A percentile compares a stretch with the other conserved stretches of the same genome.
These are phyloP conservation scores for Peniophora sp. DNA, from an alignment of 1,284 basidiomycete species.

Conservation along the genomic window DNA sequence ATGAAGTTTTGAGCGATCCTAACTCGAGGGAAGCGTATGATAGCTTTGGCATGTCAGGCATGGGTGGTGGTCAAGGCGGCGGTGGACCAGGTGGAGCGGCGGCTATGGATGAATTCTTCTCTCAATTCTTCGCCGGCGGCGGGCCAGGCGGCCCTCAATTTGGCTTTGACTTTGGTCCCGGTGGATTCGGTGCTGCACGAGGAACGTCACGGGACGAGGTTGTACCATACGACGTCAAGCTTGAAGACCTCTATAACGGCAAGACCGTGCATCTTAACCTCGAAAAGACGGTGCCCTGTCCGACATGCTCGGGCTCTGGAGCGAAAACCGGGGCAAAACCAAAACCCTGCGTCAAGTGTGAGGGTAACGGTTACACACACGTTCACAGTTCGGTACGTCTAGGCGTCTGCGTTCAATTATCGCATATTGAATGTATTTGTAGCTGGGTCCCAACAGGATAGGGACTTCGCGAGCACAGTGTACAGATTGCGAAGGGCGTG, in stretches of 20 bases:
- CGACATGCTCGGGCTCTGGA: slow-evolving; percentile 78
- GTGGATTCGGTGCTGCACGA: slow-evolving; percentile 39
- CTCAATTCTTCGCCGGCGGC: slow-evolving; percentile 59
- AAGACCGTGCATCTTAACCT: slow-evolving; percentile 86
- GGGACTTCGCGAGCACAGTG: slow-evolving; percentile 56
- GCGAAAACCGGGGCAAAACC: slow-evolving; percentile 75
- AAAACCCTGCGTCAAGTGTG: slow-evolving; percentile 75
- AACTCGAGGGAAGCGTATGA: slow-evolving; percentile 80
- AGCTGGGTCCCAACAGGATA: slow-evolving; percentile 44
- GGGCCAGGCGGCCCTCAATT: slow-evolving; percentile 36
- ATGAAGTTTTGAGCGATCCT: slow-evolving; percentile 80
- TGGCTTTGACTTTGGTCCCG: slow-evolving; percentile 52
- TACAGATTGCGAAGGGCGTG: slow-evolving; percentile 73
- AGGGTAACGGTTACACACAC: slow-evolving; percentile 74
- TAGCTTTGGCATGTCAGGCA: slow-evolving; percentile 65
- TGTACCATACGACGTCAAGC: slow-evolving; percentile 78
- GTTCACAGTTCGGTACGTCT: slow-evolving; percentile 49
- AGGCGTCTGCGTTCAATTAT: not conserved
- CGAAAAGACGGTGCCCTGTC: slow-evolving; percentile 80
- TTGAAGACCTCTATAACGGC: slow-evolving; percentile 92
- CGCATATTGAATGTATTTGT: slow-evolving; percentile 3
- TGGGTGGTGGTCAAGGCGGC: slow-evolving; percentile 38
- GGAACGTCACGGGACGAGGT: slow-evolving; percentile 54
- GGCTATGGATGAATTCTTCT: slow-evolving; percentile 70
- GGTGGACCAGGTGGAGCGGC: slow-evolving; percentile 34